Evolutionary conservation across 306 rosid genomes (phyloP).

Genomic region (Cucurbita pepo): DNA sequence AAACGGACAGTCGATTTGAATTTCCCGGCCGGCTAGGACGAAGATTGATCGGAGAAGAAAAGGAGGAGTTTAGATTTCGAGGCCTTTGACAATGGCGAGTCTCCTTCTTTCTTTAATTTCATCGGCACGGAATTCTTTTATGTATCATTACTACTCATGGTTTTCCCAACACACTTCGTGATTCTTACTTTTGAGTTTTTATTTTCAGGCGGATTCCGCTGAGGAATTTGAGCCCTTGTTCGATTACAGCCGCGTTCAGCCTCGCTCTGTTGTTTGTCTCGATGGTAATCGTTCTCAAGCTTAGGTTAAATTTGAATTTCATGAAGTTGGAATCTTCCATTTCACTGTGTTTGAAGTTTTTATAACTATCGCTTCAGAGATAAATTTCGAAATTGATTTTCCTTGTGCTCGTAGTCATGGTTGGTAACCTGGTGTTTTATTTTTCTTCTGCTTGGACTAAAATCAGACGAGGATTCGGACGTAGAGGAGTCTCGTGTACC

Average conservation of each 20-base stretch:
- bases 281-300: conserved; percentile 34
- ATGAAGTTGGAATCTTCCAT: not conserved
- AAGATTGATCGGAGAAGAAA: not conserved
- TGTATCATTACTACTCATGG: not conserved
- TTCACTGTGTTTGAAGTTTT: not conserved
- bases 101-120: not conserved
- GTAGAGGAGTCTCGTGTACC: conserved; percentile 14
- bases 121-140: not conserved
- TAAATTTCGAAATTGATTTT: not conserved
- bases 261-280: conserved; percentile 16
- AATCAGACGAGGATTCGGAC: conserved; percentile 39
- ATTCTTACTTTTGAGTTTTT: not conserved
- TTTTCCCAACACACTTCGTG: not conserved
- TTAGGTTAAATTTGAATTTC: not conserved
- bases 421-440: not conserved
- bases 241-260: conserved; percentile 79
- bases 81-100: not conserved
- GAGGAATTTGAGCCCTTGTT: conserved; percentile 85
- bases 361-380: not conserved
- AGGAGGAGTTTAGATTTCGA: not conserved
- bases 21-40: not conserved
- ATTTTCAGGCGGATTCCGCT: conserved; percentile 28
- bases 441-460: not conserved
- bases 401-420: not conserved
- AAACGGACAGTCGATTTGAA: not conserved